phyloP scores from a whole-genome alignment of 345 rosid species.

The Populus ilicifolia region DNA sequence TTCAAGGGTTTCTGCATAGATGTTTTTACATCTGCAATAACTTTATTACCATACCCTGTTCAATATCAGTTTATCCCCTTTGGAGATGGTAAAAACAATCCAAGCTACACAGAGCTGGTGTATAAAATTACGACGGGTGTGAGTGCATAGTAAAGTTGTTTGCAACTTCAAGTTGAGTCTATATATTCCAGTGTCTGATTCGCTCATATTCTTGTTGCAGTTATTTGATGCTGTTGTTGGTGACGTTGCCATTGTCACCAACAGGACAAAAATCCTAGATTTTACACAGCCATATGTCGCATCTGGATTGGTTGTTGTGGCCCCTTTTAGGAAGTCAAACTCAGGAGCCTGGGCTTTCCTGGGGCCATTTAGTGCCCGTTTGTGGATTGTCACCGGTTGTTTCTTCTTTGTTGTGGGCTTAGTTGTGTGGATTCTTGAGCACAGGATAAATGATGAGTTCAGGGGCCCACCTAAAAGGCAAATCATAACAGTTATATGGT shows the following conservation, averaged over 20 bases:
- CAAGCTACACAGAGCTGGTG: constrained; percentile 76
- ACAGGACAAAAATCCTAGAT: constrained; percentile 80
- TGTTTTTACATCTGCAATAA: constrained; percentile 77
- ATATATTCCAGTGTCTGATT: constrained; percentile 14
- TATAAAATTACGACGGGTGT: constrained; percentile 66
- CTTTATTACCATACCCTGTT: constrained; percentile 78
- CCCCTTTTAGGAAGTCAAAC: constrained; percentile 65
- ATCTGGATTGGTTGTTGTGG: constrained; percentile 90
- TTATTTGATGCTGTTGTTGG: constrained; percentile 83
- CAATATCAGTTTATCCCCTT: constrained; percentile 64
- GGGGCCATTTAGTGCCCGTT: constrained; percentile 54
- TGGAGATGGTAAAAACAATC: constrained; percentile 70
- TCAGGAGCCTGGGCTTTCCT: constrained; percentile 95
- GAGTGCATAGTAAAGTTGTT: constrained; percentile 36
- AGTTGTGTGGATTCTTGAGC: constrained; percentile 94
- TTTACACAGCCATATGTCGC: constrained; percentile 88
- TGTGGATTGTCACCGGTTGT: constrained; percentile 73
- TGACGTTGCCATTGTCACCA: constrained; percentile 81
- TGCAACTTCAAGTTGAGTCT: constrained; percentile 2
- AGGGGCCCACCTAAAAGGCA: constrained; percentile 86
- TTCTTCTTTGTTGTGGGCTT: constrained; percentile 71
- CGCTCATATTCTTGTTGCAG: constrained; percentile 35
- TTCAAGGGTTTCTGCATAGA: constrained; percentile 93
- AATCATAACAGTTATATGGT: constrained; percentile 78
- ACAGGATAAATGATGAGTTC: constrained; percentile 85